phyloP scores from a whole-genome alignment of 208 protist species.

The Leptomonas pyrrhocoris region DNA sequence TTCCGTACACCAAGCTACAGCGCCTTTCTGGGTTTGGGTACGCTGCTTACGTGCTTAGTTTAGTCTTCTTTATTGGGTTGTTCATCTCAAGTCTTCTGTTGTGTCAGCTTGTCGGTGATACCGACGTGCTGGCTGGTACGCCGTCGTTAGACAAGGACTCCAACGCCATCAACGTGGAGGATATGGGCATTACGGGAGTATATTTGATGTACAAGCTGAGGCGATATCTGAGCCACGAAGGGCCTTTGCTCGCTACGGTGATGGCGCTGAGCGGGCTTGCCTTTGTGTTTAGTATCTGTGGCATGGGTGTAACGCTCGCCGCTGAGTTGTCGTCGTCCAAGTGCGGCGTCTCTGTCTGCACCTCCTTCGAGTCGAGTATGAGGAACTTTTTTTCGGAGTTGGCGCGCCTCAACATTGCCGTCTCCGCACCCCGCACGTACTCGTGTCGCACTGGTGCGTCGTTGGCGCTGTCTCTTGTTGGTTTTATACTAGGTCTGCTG shows the following conservation, averaged over 20 bases:
- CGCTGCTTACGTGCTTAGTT: slow-evolving; percentile 23
- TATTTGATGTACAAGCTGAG: slow-evolving; percentile 30
- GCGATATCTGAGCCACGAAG: slow-evolving; percentile 26
- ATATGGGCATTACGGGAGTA: slow-evolving; percentile 10
- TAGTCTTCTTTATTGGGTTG: slow-evolving; percentile 28
- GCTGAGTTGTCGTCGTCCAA: slow-evolving; percentile 34
- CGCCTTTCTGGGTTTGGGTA: slow-evolving; percentile 26
- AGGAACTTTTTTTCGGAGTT: slow-evolving; percentile 31
- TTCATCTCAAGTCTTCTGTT: slow-evolving; percentile 26
- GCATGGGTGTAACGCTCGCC: slow-evolving; percentile 32
- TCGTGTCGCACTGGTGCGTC: slow-evolving; percentile 35
- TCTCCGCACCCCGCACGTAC: slow-evolving; percentile 9
- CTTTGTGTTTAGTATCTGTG: slow-evolving; percentile 36
- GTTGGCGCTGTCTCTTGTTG: slow-evolving; percentile 28
- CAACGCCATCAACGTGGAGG: slow-evolving; percentile 22
- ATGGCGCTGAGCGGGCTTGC: slow-evolving; percentile 16
- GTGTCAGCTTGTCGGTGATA: slow-evolving; percentile 29
- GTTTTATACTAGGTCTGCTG: slow-evolving; percentile 23
- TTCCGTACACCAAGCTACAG: background rate
- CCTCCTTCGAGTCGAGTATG: slow-evolving; percentile 37
- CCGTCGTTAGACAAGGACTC: slow-evolving; percentile 18
- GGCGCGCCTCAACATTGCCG: background rate
- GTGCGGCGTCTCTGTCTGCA: slow-evolving; percentile 50
- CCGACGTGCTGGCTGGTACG: slow-evolving; percentile 24
- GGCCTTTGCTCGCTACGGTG: slow-evolving; percentile 26